Base-by-base conservation (phyloP, 2,329 filamentous ascomycete genomes). In the Hawksworthiomyces lignivorus region DNA sequence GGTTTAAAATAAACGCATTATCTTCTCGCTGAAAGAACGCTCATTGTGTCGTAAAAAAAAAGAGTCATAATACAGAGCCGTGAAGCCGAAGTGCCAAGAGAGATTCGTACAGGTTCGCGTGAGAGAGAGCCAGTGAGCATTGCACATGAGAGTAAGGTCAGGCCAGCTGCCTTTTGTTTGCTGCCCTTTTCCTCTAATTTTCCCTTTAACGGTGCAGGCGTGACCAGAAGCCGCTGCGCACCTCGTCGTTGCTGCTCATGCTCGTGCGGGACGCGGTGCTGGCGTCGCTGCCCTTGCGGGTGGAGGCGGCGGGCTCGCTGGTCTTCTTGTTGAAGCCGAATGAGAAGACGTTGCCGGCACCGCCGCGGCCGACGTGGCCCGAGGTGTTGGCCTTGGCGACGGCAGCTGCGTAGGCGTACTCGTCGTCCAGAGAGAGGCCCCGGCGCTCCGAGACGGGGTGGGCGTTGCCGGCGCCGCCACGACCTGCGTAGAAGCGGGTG, bases 381-480 rank as follows among this genome's bases (percentile, higher is more conserved):
- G 70, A 63, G 18, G 71, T 65, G 41, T 72, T 64, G 53, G 69
- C 62, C 49, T 68, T 64, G 55, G 70, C 69, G 41, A 74, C 64
- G 44, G 70, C 64, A 52, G 69, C 67, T 53, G 75, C 71, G 48
- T 71, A 69, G 52, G 69, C 62, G 53, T 77, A 73, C 58, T 82
- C 78, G 64, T 82, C 79, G 58, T 82, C 78, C 62, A 85, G 85
- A 46, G 70, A 73, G 61, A 82, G 72, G 52, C 75, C 70, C 54
- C 73, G 69, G 36, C 75, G 69, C 57, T 76, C 65, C 41, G 62
- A 58, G 40, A 68, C 59, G 33, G 64, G 55, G 59, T 71, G 70
- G 48, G 77, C 70, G 64, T 84, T 84, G 54, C 80, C 80, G 3
- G 78, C 79, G 44, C 80, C 80, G 51, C 80, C 80, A 44, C 80